Conservation (phyloP, 805 yeast genomes). For the Yamadazyma insecticola region DNA sequence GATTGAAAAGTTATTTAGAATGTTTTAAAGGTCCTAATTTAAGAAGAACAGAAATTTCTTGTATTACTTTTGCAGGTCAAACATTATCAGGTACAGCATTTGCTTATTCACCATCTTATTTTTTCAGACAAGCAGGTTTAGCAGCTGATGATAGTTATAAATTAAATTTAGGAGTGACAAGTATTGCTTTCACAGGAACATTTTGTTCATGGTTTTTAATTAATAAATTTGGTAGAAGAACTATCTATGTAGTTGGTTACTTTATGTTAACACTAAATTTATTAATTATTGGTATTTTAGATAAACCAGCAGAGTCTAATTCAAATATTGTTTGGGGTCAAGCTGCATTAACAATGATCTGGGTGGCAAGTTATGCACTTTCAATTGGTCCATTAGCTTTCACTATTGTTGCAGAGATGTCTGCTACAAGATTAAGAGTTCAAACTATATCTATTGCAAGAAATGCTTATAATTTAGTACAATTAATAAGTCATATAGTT, state of each 20-base stretch:
- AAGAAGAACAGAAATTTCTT: constrained; percentile 48
- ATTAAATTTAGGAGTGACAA: constrained; percentile 26
- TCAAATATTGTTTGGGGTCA: constrained; percentile 16
- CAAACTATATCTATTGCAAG: constrained; percentile 32
- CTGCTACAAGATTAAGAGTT: constrained; percentile 33
- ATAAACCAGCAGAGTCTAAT: constrained; percentile 10
- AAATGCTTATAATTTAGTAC: constrained; percentile 23
- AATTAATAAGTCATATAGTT: constrained; percentile 21
- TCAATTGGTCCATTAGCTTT: constrained; percentile 40
- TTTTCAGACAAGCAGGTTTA: constrained; percentile 47
- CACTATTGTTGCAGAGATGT: constrained; percentile 33
- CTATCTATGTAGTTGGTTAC: constrained; percentile 33
- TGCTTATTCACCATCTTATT: constrained; percentile 45
- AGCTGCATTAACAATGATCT: constrained; percentile 14
- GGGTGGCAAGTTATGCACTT: constrained; percentile 30
- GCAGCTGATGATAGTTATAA: constrained; percentile 23
- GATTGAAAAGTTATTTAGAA: constrained; percentile 25
- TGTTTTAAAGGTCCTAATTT: constrained; percentile 44
- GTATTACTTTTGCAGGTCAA: constrained; percentile 41
- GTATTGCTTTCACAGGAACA: constrained; percentile 22
- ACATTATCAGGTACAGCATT: constrained; percentile 41
- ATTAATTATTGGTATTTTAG: constrained; percentile 37
- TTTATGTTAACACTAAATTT: constrained; percentile 25
- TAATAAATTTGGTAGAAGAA: constrained; percentile 35
- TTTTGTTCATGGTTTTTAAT: constrained; percentile 23